Evolutionary conservation across 2,329 filamentous ascomycete species (phyloP), one percentile per base, ranked within the genome.

Genomic region (Talaromyces verruculosus): DNA sequence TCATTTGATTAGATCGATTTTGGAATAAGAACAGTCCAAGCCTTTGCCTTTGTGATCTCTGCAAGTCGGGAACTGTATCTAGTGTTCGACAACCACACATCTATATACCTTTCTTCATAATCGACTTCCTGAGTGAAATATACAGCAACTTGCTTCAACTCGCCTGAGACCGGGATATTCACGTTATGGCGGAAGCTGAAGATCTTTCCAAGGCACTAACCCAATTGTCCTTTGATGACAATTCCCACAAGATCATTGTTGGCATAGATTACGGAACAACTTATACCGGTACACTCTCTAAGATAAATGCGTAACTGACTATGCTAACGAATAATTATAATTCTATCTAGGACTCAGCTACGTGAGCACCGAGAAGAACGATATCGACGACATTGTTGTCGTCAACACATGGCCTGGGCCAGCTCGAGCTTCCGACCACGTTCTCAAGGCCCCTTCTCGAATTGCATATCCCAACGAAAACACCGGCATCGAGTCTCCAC

Each of bases 331-430:
- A 30, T 30, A 30, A 1, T 33, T 25, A 13, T 13, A 59, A 10
- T 19, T 19, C 19, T 30, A 33, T 35, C 55, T 13, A 71, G 69
- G 69, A n/a, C 58, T 67, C 15, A 67, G 65, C 39, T 70, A 69
- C 60, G 70, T 69, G 2, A 67, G 63, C 49, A 68, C 72, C 17
- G 64, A 62, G 7, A 64, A 59, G 10, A 63, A 28, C 1, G 67
- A 61, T 37, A 53, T 70, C 10, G 66, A 66, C 15, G 67, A 75
- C 35, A 68, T 72, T 35, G 35, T 61, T 2, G 63, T 74, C 6
- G 68, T 73, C 28, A 68, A 47, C n/a, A 70, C 43, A 10, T 75
- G 73, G 72, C 70, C 71, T n/a, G 72, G 71, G 3, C 64, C 63
- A 11, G 19, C 64, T 3, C 53, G 69, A 25, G 65, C 69, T 15